These are phyloP conservation scores for Calvatia gigantea DNA, from an alignment of 768 basidiomycete genomes.

Conservation along the genomic window DNA sequence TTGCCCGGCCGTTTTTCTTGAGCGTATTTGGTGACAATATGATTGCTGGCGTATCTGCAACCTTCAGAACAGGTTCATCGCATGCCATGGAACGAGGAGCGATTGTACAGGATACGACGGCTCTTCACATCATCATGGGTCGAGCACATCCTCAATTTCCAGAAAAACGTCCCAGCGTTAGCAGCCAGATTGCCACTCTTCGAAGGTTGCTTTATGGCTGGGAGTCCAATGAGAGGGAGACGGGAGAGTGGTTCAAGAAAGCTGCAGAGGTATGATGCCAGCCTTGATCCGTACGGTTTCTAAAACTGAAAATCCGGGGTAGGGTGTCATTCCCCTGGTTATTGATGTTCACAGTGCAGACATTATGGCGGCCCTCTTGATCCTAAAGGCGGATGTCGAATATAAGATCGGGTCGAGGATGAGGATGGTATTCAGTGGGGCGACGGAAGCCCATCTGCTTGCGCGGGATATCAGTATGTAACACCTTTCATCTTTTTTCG, in stretches of 20 bases:
- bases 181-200: conserved; percentile 62
- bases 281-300: neutral
- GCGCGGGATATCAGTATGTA: conserved; percentile 59
- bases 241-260: conserved; percentile 51
- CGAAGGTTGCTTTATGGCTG: conserved; percentile 57
- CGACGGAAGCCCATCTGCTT: conserved; percentile 60
- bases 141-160: conserved; percentile 31
- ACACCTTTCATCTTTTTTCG: neutral
- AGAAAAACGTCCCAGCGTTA: conserved; percentile 43
- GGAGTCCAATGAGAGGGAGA: conserved; percentile 45
- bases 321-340: conserved; percentile 67
- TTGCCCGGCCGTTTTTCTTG: conserved; percentile 39
- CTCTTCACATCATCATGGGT: conserved; percentile 60
- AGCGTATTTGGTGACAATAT: conserved; percentile 36
- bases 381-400: conserved; percentile 67
- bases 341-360: conserved; percentile 68
- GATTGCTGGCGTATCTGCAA: conserved; percentile 58
- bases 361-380: conserved; percentile 66
- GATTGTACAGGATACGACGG: conserved; percentile 54
- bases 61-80: conserved; percentile 54
- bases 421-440: conserved; percentile 61
- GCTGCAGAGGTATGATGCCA: conserved; percentile 46
- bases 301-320: conserved; percentile 1
- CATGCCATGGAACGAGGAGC: conserved; percentile 60
- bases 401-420: conserved; percentile 52